These are phyloP conservation scores for Eimeria acervulina DNA, from an alignment of 169 alveolate species.

Conservation along the genomic window DNA sequence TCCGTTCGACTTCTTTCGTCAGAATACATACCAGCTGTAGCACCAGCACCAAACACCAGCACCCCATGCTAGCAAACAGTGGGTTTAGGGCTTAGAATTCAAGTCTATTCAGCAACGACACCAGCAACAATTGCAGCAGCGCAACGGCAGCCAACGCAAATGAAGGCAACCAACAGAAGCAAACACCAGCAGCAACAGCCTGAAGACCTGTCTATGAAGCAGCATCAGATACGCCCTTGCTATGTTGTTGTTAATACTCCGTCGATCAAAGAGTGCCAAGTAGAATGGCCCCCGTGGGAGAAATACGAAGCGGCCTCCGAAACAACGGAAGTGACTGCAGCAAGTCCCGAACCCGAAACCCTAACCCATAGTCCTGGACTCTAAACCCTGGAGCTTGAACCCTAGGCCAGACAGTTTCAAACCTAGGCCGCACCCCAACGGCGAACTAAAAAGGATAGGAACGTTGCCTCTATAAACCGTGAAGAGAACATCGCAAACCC, in stretches of 20 bases:
- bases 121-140: not conserved
- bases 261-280: conserved; percentile 87
- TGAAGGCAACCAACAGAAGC: not conserved
- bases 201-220: conserved; percentile 61
- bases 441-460: not conserved
- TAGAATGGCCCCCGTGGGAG: conserved; percentile 90
- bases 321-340: conserved; percentile 61
- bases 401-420: not conserved
- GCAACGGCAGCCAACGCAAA: not conserved
- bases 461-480: not conserved
- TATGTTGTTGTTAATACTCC: conserved; percentile 9
- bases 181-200: conserved; percentile 34
- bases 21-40: conserved; percentile 85
- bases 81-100: not conserved
- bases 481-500: not conserved
- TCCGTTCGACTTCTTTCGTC: conserved; percentile 90
- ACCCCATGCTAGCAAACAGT: not conserved
- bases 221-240: conserved; percentile 55
- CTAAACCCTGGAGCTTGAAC: not conserved
- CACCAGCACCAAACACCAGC: conserved; percentile 21
- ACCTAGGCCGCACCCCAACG: not conserved
- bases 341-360: not conserved
- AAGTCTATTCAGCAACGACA: conserved; percentile 24
- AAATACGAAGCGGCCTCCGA: conserved; percentile 86
- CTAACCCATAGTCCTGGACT: not conserved